Evolutionary conservation across 2,329 filamentous ascomycete genomes (phyloP).

Genomic region (Trichoderma atrobrunneum): DNA sequence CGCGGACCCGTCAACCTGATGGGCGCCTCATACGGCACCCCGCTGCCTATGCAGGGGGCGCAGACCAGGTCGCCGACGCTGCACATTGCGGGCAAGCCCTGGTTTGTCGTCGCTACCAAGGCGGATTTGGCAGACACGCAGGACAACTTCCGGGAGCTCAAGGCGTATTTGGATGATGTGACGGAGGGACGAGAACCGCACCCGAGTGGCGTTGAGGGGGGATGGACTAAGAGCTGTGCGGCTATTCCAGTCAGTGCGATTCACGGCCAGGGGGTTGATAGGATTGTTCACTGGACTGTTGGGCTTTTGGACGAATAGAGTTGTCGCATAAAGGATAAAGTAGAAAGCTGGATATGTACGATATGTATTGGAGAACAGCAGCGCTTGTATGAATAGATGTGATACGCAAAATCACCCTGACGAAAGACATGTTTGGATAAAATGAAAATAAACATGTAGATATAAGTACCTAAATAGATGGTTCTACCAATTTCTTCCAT

Average conservation of each 20-base stretch:
- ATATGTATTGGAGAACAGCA: background rate
- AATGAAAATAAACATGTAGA: slow-evolving; percentile 20
- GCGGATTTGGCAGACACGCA: slow-evolving; percentile 78
- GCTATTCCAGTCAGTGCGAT: slow-evolving; percentile 90
- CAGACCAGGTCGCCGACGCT: slow-evolving; percentile 39
- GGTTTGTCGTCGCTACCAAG: slow-evolving; percentile 95
- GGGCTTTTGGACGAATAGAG: slow-evolving; percentile 57
- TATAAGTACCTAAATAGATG: slow-evolving; percentile 17
- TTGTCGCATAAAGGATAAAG: background rate
- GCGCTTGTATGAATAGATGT: background rate
- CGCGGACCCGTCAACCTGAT: slow-evolving; percentile 29
- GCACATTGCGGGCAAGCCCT: slow-evolving; percentile 90
- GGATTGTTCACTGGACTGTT: slow-evolving; percentile 70
- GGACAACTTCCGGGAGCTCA: slow-evolving; percentile 69
- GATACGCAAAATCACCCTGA: background rate
- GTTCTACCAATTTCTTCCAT: background rate
- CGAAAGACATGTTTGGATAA: background rate
- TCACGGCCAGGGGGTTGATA: slow-evolving; percentile 75
- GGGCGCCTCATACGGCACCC: slow-evolving; percentile 23
- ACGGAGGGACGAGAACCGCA: slow-evolving; percentile 62
- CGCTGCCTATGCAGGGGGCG: slow-evolving; percentile 3
- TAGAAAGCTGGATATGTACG: background rate
- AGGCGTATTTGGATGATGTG: slow-evolving; percentile 67
- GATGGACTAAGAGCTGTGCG: slow-evolving; percentile 60
- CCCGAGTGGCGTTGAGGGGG: slow-evolving; percentile 63